Conservation (phyloP, 345 rosid genomes). For the Sonneratia caseolaris region DNA sequence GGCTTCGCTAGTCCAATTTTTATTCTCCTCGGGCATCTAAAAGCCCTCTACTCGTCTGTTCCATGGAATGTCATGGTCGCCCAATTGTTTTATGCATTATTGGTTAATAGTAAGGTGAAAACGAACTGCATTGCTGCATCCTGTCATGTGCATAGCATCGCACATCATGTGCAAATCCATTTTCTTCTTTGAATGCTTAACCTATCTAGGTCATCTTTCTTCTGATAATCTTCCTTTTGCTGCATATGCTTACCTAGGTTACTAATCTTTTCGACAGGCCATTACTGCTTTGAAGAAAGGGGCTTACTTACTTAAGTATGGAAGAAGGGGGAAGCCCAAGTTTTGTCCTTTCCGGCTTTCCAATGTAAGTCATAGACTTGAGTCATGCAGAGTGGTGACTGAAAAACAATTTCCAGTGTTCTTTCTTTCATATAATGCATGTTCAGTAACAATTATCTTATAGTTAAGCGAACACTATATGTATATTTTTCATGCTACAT, state of each 20-base stretch:
- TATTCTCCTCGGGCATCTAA: neutral
- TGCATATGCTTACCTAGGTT: conserved; percentile 17
- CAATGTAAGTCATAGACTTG: conserved; percentile 45
- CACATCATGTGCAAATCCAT: neutral
- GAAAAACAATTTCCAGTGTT: neutral
- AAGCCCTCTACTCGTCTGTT: neutral
- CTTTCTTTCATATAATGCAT: neutral
- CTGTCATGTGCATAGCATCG: neutral
- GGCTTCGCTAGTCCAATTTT: neutral
- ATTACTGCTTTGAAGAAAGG: conserved; percentile 95
- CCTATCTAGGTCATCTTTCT: conserved; percentile 7
- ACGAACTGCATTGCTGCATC: neutral
- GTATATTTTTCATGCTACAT: neutral
- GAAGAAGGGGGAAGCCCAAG: conserved; percentile 98
- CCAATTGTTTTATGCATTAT: neutral
- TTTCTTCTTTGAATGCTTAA: neutral
- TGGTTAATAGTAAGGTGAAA: neutral
- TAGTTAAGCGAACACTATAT: neutral
- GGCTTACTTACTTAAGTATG: conserved; percentile 88
- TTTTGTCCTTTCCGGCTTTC: conserved; percentile 98
- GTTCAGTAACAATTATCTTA: neutral
- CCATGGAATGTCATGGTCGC: neutral
- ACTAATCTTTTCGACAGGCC: conserved; percentile 55
- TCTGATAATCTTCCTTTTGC: neutral
- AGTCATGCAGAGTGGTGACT: neutral